A percentile compares a stretch with the other conserved stretches of the same genome.
These are phyloP conservation scores for Dalbergia cochinchinensis DNA, from an alignment of 306 rosid genomes.

Conservation along the genomic window DNA sequence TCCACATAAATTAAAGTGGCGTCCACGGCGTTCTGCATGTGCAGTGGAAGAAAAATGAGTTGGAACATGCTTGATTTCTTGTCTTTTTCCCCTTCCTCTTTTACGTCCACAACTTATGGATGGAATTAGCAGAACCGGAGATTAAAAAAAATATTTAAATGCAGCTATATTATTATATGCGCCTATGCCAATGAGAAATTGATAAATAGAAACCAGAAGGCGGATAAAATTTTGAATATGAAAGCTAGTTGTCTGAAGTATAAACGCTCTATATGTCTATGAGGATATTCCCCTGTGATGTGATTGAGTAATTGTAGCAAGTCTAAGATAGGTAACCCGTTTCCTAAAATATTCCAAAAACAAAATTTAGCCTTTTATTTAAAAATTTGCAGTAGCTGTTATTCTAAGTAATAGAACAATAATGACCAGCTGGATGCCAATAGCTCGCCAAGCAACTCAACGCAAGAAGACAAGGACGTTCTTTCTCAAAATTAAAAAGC, in stretches of 20 bases:
- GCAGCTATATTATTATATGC: too few species aligned
- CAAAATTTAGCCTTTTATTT: not conserved
- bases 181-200: too few species aligned
- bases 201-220: too few species aligned
- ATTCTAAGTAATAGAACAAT: slow-evolving; percentile 55
- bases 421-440: slow-evolving; percentile 57
- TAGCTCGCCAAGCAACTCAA: slow-evolving; percentile 24
- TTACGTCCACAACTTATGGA: too few species aligned
- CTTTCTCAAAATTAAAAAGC: not conserved
- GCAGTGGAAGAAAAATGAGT: not conserved
- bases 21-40: slow-evolving; percentile 19
- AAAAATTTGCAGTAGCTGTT: slow-evolving; percentile 50
- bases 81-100: not conserved
- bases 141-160: too few species aligned
- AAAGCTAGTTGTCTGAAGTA: slow-evolving; percentile 30
- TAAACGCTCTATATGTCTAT: not conserved
- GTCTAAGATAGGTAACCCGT: slow-evolving; percentile 60
- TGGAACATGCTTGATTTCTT: not conserved
- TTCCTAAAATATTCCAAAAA: not conserved
- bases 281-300: not conserved
- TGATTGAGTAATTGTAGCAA: slow-evolving; percentile 31
- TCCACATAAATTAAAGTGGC: not conserved
- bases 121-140: not conserved
- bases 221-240: not conserved
- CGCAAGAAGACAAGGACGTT: slow-evolving; percentile 22